Conservation (phyloP, 2,329 filamentous ascomycete species). For the Botryotinia globosa region DNA sequence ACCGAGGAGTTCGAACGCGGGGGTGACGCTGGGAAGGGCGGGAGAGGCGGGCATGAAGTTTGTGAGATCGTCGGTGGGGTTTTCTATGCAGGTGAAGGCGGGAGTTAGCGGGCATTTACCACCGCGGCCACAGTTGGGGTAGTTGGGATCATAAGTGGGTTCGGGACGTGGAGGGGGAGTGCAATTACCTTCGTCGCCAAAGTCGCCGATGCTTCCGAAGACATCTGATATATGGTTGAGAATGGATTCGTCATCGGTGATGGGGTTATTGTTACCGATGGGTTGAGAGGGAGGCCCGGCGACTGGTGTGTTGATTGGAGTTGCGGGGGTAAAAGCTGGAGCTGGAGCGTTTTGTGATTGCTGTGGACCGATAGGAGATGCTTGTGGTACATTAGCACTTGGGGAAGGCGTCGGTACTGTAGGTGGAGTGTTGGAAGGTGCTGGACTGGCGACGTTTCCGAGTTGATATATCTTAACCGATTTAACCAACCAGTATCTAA, state of each 20-base stretch:
- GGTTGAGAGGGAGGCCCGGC: no score
- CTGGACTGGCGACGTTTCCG: neutral
- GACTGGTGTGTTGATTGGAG: neutral
- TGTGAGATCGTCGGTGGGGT: neutral
- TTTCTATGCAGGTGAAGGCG: neutral
- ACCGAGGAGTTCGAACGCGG: neutral
- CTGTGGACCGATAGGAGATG: neutral
- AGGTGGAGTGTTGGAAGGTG: neutral
- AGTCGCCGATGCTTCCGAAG: neutral
- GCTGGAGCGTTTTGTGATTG: neutral
- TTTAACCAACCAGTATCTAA: neutral
- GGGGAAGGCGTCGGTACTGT: neutral
- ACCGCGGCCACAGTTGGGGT: neutral
- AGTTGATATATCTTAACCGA: slow-evolving; percentile 5
- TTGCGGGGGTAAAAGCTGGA: neutral
- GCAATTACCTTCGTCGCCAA: neutral
- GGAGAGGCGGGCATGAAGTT: neutral
- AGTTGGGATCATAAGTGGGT: neutral
- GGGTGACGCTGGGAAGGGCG: neutral
- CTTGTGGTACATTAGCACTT: neutral
- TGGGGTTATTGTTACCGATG: neutral
- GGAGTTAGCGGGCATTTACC: neutral
- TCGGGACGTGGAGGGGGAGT: neutral
- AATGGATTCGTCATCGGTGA: neutral
- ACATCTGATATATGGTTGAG: neutral